Percentiles rank a stretch among this genome's conserved stretches.
These are phyloP conservation scores for Aspergillaceae sp. DNA, from an alignment of 2,329 filamentous ascomycete species.

Conservation along the genomic window DNA sequence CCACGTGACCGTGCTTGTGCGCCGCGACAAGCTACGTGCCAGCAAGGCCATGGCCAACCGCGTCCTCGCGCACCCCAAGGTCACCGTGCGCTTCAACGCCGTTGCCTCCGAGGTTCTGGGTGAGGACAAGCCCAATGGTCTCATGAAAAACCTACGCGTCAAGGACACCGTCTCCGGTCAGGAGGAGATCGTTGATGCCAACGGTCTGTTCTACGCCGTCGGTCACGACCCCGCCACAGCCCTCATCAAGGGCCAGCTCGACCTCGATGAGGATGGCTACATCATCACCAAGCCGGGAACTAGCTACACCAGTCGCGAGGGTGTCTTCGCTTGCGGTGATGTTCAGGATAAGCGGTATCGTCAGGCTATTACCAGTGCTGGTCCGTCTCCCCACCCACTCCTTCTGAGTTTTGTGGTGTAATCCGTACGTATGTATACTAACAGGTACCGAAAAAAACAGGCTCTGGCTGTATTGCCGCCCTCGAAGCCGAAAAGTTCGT, in stretches of 20 bases:
- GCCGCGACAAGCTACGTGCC: constrained; percentile 76
- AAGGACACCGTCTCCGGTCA: constrained; percentile 68
- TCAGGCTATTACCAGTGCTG: constrained; percentile 95
- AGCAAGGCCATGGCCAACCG: constrained; percentile 87
- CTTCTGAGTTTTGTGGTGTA: background rate
- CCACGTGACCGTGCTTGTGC: constrained; percentile 88
- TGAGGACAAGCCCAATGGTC: constrained; percentile 60
- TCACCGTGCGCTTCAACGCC: constrained; percentile 80
- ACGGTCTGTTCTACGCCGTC: constrained; percentile 93
- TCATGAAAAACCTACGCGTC: constrained; percentile 83
- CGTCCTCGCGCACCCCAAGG: constrained; percentile 73
- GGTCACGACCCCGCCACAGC: constrained; percentile 88
- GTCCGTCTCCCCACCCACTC: constrained; percentile 45
- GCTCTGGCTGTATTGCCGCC: constrained; percentile 89
- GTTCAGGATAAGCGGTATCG: constrained; percentile 98
- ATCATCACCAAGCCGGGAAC: constrained; percentile 82
- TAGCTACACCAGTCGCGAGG: constrained; percentile 75
- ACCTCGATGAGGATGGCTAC: constrained; percentile 85
- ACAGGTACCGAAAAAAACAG: constrained; percentile 37
- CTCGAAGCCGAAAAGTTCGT: constrained; percentile 94
- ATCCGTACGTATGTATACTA: background rate
- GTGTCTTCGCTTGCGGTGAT: constrained; percentile 93
- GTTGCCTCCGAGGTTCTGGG: constrained; percentile 76
- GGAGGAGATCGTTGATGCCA: constrained; percentile 78
- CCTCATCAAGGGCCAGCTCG: constrained; percentile 84